Base-by-base conservation (phyloP, 192 early-diverging fungal species). In the Coemansia sp. region DNA sequence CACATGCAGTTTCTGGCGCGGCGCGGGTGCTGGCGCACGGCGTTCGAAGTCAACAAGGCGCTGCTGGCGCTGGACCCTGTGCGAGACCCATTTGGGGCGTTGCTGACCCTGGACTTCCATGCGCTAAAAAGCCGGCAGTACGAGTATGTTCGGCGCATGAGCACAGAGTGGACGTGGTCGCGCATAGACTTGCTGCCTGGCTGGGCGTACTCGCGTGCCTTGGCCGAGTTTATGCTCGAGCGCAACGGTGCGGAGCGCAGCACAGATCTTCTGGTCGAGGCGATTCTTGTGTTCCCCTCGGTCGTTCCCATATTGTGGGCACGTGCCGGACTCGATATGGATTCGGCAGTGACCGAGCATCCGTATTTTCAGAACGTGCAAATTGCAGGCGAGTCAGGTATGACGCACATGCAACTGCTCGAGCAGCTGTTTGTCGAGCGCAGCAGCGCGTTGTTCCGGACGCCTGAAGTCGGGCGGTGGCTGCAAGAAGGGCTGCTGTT, bases 1-100 rank as follows among this genome's bases (percentile, higher is more conserved):
- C 93, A 97, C 38, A 87, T 95, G 53, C 87, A 89, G 70, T 94
- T 89, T 65, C 66, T 94, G 64, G 84, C 88, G 21, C 82, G 93
- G n/a, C 83, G 90, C 52, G 94, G 95, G 12, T 95, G 94, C 74
- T 97, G 95, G 95, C 74, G 92, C 38, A 97, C 95, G 20, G 87
- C 90, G 19, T 89, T 94, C 64, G 95, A 96, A 76, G 89, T 94
- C 53, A 87, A 91, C 54, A 97, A 92, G 77, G 75, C 91, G 10
- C 77, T 92, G 37, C 67, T 85, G 61, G 72, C 74, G 64, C 76
- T 96, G 57, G 92, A 94, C 66, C 90, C 92, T 3, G 73, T 71
- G 26, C 74, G 77, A 10, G 95, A 97, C 60, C 91, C 93, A 9
- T 77, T 92, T 4, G 85, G 92, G 6, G 83, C 87, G 2, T 63